Evolutionary conservation across 1,139 yeast genomes (phyloP).

Genomic region (Hansenula lynferdii): DNA sequence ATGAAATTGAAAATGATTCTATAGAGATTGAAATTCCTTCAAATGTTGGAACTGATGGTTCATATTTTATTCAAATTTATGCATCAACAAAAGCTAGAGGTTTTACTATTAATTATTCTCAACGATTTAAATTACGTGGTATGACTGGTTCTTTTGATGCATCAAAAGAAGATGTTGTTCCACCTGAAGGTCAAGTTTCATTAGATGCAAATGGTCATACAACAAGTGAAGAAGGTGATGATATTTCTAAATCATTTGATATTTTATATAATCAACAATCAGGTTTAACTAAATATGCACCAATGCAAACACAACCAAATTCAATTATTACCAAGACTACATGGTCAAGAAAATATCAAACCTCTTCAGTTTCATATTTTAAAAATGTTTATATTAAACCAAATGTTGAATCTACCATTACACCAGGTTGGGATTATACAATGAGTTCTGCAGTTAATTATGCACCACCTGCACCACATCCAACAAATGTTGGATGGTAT

Average conservation of each 20-base stretch:
- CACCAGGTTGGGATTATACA: constrained; percentile 82
- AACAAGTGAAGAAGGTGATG: constrained; percentile 13
- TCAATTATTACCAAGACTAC: constrained; percentile 60
- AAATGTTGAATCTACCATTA: constrained; percentile 52
- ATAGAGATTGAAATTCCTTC: constrained; percentile 32
- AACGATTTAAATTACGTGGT: constrained; percentile 58
- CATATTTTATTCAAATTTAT: constrained; percentile 64
- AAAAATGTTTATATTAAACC: constrained; percentile 39
- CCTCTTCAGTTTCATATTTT: constrained; percentile 62
- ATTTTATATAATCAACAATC: constrained; percentile 74
- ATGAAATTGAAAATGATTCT: constrained; percentile 25
- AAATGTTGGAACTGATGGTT: constrained; percentile 52
- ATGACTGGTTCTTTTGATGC: constrained; percentile 59
- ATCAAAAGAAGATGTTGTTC: constrained; percentile 31
- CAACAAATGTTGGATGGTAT: constrained; percentile 53
- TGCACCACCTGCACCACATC: constrained; percentile 66
- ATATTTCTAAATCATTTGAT: constrained; percentile 23
- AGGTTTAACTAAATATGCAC: constrained; percentile 72
- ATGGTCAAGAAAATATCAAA: constrained; percentile 59
- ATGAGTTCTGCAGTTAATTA: constrained; percentile 58
- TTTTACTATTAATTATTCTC: constrained; percentile 63
- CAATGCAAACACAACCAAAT: constrained; percentile 89
- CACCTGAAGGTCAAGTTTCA: constrained; percentile 38
- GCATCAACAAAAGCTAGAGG: constrained; percentile 35
- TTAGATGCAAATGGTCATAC: constrained; percentile 25